Evolutionary conservation across 164 flowering plant genomes (phyloP), one percentile per base, ranked within the genome.

Genomic region (Dillenia suffruticosa): DNA sequence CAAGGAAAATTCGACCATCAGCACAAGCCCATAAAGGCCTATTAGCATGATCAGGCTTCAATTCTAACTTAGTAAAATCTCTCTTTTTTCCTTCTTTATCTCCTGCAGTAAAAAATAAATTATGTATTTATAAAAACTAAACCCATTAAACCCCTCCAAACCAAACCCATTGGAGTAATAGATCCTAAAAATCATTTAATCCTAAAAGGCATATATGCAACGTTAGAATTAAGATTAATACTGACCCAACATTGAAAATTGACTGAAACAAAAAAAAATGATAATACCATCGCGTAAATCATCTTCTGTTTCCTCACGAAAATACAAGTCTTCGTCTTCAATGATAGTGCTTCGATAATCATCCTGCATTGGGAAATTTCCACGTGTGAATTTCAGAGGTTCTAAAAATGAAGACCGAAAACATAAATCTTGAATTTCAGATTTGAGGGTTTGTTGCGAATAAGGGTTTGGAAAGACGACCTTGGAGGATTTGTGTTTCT

Each of bases 11-110:
- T 3, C 96, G 82, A 26, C 99, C 97, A 79, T 94, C 96, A 15
- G 87, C 85, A 54, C 97, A 91, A 22, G 96, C 99, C 99, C 99
- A 94, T 44, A 91, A 64, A 1, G 97, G 99, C 9, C 99, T 76
- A 66, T 91, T 94, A 2, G n/a, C 56, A 24, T 91, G 99, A 72
- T 94, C 99, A 5, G 83, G 87, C 70, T 94, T 94, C 32, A 94
- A 74, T 62, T 91, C 97, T 67, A 91, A 65, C 59, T 86, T 94
- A 11, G 84, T 84, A 54, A 86, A 91, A 75, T 95, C 99, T 50
- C 76, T 84, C 82, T 82, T 89, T 61, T 80, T 85, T 46, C 66
- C 85, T 61, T 87, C 90, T 49, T 46, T 59, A 12, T 74, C 82
- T 17, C 73, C 81, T 68, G 55, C 46, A 64, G 62, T 46, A 54